Evolutionary conservation across 371 early-diverging fungal species (phyloP), one percentile per base, ranked within the genome.

Genomic region (Mortierella sp.): DNA sequence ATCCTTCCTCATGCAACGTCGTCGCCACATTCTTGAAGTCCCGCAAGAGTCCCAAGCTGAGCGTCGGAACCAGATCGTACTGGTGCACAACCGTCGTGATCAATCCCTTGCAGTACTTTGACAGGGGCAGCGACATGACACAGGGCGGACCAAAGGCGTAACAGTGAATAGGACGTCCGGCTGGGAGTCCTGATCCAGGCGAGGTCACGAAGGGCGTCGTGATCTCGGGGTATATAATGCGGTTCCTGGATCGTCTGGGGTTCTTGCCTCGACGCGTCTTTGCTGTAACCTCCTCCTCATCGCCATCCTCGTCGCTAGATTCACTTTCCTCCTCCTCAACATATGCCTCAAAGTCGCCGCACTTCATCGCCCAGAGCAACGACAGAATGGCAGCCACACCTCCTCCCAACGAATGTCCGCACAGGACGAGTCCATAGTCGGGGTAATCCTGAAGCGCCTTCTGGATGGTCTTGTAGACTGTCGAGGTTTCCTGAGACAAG

Each of bases 391-490:
- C 85, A 0, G 93, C 94, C 5, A 95, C 95, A 5, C 95, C 96
- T 31, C 92, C 96, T 55, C 96, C 96, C 6, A 96, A 78, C 2
- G 93, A 93, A 74, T 96, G 96, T 0, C 96, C 96, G 45, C 94
- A 94, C 11, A 96, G 74, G 2, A 95, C 92, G 39, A 96, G 87
- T 0, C 95, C 95, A 75, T 95, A 96, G 31, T 89, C 88, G 2
- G 94, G 93, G 64, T 92, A 90, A 26, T 86, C 71, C 24, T 87
- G 85, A 50, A 95, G 77, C 0, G 95, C 95, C 63, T 91, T 89
- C 10, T 86, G 86, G 34, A 95, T 90, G 7, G 90, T 88, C 41
- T 87, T 89, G 77, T 90, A 93, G 4, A 95, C 93, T 68, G 92
- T 92, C 6, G 93, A 92, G 24, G 87, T 88, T 44, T 88, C 80